Evolutionary conservation across 1,139 yeast species (phyloP).

Genomic region (Magnusiomyces suaveolens): DNA sequence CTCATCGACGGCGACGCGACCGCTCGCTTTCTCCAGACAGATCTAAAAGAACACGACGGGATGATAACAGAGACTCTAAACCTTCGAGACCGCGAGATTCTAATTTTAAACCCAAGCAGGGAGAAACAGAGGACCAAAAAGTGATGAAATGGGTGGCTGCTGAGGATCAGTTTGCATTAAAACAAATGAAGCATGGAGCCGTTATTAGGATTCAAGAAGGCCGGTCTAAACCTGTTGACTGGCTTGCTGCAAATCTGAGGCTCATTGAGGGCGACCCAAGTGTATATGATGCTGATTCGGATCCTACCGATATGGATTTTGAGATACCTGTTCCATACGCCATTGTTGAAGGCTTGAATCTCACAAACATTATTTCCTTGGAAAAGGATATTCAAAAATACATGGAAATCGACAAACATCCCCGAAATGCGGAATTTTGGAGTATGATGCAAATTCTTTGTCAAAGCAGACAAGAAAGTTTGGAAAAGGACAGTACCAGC

Average conservation of each 20-base stretch:
- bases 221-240: conserved; percentile 26
- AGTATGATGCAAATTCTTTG: conserved; percentile 13
- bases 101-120: conserved; percentile 9
- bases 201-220: conserved; percentile 27
- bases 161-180: conserved; percentile 29
- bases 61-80: neutral
- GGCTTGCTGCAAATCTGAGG: conserved; percentile 22
- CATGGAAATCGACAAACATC: conserved; percentile 17
- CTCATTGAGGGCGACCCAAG: conserved; percentile 19
- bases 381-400: conserved; percentile 19
- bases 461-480: neutral
- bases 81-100: neutral
- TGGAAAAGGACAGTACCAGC: conserved; percentile 6
- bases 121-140: conserved; percentile 15
- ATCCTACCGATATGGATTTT: conserved; percentile 17
- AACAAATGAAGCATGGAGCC: conserved; percentile 30
- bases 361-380: conserved; percentile 17
- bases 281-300: conserved; percentile 17
- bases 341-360: conserved; percentile 16
- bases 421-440: conserved; percentile 22
- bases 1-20: too few relatives aligned
- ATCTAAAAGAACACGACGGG: neutral
- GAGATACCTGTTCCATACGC: conserved; percentile 20
- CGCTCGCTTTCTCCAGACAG: neutral
- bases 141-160: conserved; percentile 27